These are phyloP conservation scores for Brachypodium distachyon DNA, from an alignment of 202 grass and related monocot species.

Conservation along the genomic window DNA sequence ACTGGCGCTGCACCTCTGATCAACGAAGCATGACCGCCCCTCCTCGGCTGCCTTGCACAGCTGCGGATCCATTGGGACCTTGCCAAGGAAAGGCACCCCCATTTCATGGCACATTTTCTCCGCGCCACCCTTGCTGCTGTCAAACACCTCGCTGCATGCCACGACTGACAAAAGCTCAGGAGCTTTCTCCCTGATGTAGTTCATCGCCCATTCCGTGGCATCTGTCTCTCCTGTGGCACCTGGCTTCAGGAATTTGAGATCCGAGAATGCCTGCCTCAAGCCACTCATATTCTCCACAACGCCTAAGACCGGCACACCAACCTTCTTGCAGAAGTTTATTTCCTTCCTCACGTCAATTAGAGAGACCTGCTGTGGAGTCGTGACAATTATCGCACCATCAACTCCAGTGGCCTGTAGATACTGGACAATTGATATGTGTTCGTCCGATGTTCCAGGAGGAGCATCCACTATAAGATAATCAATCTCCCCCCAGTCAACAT, in stretches of 20 bases:
- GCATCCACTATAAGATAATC: conserved; percentile 84
- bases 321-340: conserved; percentile 91
- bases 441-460: conserved; percentile 90
- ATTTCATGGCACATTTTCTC: conserved; percentile 85
- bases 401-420: conserved; percentile 79
- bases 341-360: conserved; percentile 89
- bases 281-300: conserved; percentile 99
- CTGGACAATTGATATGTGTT: conserved; percentile 90
- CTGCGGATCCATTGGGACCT: conserved; percentile 89
- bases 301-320: conserved; percentile 59
- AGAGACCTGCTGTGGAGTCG: conserved; percentile 87
- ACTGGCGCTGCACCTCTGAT: conserved; percentile 66
- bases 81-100: conserved; percentile 82
- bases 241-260: conserved; percentile 71
- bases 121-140: conserved; percentile 68
- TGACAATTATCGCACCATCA: conserved; percentile 82
- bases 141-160: conserved; percentile 72
- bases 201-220: conserved; percentile 67
- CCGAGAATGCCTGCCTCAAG: conserved; percentile 50
- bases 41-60: conserved; percentile 86
- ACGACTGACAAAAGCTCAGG: conserved; percentile 57
- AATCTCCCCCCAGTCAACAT: conserved; percentile 69
- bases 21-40: conserved; percentile 82
- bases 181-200: conserved; percentile 64
- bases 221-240: conserved; percentile 49